These are phyloP conservation scores for Aspergillus haitiensis DNA, from an alignment of 495 filamentous ascomycete species.

Conservation along the genomic window DNA sequence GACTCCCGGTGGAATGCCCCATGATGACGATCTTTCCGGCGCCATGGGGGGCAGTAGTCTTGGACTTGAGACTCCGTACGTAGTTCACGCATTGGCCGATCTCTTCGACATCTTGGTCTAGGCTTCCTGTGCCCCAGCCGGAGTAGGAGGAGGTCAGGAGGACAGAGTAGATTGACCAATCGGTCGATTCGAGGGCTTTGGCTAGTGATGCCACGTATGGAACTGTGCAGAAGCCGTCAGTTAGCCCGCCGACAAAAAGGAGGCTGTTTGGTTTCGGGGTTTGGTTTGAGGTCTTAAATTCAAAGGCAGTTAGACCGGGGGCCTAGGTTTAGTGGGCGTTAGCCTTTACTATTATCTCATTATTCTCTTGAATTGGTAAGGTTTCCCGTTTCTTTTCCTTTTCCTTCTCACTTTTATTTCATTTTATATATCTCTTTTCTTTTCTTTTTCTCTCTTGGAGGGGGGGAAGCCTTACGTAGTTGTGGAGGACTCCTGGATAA, in stretches of 20 bases:
- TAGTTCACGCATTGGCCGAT: constrained; percentile 71
- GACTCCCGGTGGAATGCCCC: constrained; percentile 87
- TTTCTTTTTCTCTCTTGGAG: background rate
- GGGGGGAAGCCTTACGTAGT: constrained; percentile 35
- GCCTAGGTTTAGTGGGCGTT: constrained; percentile 37
- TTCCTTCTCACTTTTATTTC: background rate
- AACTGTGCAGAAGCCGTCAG: constrained; percentile 73
- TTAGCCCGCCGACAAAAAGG: constrained; percentile 82
- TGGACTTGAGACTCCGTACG: constrained; percentile 45
- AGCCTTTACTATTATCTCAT: background rate
- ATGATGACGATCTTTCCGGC: constrained; percentile 70
- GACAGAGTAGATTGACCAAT: constrained; percentile 62
- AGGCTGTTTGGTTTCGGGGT: constrained; percentile 60
- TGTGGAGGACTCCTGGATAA: constrained; percentile 38
- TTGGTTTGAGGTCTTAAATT: constrained; percentile 43
- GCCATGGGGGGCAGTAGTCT: constrained; percentile 24
- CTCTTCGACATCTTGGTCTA: constrained; percentile 72
- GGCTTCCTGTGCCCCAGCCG: constrained; percentile 69
- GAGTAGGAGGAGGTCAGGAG: constrained; percentile 64
- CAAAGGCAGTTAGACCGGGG: constrained; percentile 58
- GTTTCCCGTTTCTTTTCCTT: too few relatives aligned
- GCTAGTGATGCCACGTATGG: constrained; percentile 59
- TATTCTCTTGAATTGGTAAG: too few relatives aligned
- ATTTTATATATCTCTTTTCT: background rate
- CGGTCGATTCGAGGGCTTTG: constrained; percentile 53